These are phyloP conservation scores for Eimeria brunetti DNA, from an alignment of 169 alveolate genomes.

Conservation along the genomic window DNA sequence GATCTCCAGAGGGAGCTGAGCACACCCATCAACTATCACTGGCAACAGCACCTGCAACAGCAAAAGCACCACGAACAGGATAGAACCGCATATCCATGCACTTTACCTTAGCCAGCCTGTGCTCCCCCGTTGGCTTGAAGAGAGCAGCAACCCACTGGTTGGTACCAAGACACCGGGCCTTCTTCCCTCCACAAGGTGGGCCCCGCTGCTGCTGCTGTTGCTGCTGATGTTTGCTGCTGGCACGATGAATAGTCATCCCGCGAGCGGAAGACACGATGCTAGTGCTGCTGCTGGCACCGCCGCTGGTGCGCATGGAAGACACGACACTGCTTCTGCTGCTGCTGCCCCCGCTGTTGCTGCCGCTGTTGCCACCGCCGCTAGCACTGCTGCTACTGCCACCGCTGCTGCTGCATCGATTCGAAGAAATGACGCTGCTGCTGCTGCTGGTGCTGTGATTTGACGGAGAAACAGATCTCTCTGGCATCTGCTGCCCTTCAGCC, in stretches of 20 bases:
- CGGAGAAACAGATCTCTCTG: conserved; percentile 23
- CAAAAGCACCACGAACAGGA: neutral
- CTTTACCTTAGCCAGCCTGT: conserved; percentile 57
- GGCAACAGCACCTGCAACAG: neutral
- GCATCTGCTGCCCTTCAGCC: conserved; percentile 23
- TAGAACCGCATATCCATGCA: neutral
- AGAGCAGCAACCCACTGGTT: conserved; percentile 75
- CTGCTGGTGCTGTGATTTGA: conserved; percentile 10
- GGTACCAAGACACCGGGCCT: conserved; percentile 57
- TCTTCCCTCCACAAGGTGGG: conserved; percentile 24
- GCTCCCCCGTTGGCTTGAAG: conserved; percentile 66
- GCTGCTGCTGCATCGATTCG: conserved; percentile 11
- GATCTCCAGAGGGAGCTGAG: conserved; percentile 9
- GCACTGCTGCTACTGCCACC: neutral
- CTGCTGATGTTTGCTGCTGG: conserved; percentile 57
- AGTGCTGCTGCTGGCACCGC: conserved; percentile 35
- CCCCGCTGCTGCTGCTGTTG: conserved; percentile 52
- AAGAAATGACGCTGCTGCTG: conserved; percentile 9
- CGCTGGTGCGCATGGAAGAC: conserved; percentile 37
- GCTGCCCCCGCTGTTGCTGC: conserved; percentile 14
- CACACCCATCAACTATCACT: neutral
- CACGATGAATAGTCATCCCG: conserved; percentile 1
- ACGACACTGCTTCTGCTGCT: conserved; percentile 22
- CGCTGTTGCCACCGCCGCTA: neutral
- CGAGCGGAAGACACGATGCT: conserved; percentile 11